Percentiles rank a stretch among this genome's conserved stretches.
phyloP scores from a whole-genome alignment of 306 rosid species.

The Vigna angularis region DNA sequence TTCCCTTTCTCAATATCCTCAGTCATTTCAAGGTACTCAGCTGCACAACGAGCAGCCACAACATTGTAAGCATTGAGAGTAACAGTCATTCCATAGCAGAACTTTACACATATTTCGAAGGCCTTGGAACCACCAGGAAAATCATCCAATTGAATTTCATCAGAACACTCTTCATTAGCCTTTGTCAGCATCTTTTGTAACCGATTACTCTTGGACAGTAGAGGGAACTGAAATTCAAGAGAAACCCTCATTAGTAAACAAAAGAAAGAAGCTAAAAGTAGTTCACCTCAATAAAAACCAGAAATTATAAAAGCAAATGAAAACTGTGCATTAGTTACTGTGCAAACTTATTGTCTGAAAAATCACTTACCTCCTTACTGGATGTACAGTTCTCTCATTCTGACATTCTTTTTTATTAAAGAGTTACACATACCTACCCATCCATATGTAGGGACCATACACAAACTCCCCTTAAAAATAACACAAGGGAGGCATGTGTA shows the following conservation, averaged over 20 bases:
- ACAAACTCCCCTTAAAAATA: conserved; percentile 6
- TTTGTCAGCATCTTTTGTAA: conserved; percentile 68
- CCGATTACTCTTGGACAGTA: conserved; percentile 85
- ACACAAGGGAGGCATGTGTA: background rate
- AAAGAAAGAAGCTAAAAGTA: conserved; percentile 14
- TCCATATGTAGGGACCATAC: background rate
- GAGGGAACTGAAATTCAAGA: conserved; percentile 75
- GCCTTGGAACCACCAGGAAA: conserved; percentile 96
- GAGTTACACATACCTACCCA: background rate
- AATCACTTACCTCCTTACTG: background rate
- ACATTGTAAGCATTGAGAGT: conserved; percentile 96
- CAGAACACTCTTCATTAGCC: conserved; percentile 70
- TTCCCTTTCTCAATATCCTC: conserved; percentile 89
- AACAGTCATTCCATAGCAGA: conserved; percentile 97
- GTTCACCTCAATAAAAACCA: background rate
- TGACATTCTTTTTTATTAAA: background rate
- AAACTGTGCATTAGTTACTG: conserved; percentile 14
- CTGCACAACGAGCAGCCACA: conserved; percentile 95
- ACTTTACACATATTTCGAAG: conserved; percentile 92
- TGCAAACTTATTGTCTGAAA: background rate
- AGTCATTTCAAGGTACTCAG: conserved; percentile 93
- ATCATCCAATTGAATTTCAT: conserved; percentile 70
- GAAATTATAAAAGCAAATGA: conserved; percentile 14
- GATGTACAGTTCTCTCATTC: background rate
- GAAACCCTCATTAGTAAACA: conserved; percentile 28